Evolutionary conservation across 1,284 basidiomycete species (phyloP), one percentile per base, ranked within the genome.

Genomic region (Spongiforma sp.): DNA sequence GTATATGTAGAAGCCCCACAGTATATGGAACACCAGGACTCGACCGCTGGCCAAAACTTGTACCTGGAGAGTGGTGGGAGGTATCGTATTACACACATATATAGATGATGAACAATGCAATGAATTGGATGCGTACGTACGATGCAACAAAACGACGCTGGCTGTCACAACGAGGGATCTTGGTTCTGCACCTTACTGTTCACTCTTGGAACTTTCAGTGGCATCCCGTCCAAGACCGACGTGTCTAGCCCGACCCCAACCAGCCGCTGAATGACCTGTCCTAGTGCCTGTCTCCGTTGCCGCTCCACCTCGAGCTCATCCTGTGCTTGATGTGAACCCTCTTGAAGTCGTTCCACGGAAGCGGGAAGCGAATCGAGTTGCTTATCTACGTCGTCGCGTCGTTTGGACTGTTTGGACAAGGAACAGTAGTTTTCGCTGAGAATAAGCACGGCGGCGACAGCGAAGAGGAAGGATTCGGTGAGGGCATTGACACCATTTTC

Each of bases 401-500:
- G 87, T 74, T 89, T 93, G 1, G 86, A 84, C 64, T 91, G 84
- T 71, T 85, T 93, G 39, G 91, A 81, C 1, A 91, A 92, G 1
- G 88, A 86, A 8, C 94, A 87, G 82, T 87, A 95, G 46, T 89
- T 81, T 77, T 96, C 94, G 6, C 90, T 91, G 4, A 95, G 67
- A 58, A 96, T 94, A 10, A 96, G 80, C 0, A 80, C 78, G 0
- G 90, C 89, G 0, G 93, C 94, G 5, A 96, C 94, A 8, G 82
- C 69, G 76, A 96, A 96, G 7, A 96, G 84, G 73, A 96, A 96
- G 0, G 91, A 89, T 78, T 96, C 94, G 0, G 94, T 94, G 15
- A 96, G 80, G 21, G 89, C 85, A 64, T 94, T 95, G 17, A 94
- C 93, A 19, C 94, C 94, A 71, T 92, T 95, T 71, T 95, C 93